Evolutionary conservation across 2,329 filamentous ascomycete species (phyloP).

Genomic region (Didymella exigua): DNA sequence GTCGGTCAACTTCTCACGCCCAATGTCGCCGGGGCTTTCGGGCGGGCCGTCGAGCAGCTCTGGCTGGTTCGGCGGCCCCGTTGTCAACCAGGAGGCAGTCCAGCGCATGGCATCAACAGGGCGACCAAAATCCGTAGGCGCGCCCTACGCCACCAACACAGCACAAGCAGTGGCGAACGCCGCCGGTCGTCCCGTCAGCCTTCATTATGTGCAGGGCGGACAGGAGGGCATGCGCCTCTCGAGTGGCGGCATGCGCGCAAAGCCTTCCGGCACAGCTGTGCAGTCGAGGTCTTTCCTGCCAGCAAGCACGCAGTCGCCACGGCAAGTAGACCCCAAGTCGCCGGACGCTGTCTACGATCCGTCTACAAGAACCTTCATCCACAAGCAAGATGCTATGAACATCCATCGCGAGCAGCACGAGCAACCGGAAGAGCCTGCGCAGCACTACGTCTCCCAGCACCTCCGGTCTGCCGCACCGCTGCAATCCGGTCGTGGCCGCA

Average conservation of each 20-base stretch:
- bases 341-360: constrained; percentile 46
- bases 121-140: constrained; percentile 37
- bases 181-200: constrained; percentile 50
- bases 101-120: constrained; percentile 36
- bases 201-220: constrained; percentile 43
- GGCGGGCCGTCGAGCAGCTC: constrained; percentile 22
- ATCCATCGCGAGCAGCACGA: constrained; percentile 40
- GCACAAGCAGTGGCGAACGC: constrained; percentile 46
- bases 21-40: constrained; percentile 51
- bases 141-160: constrained; percentile 27
- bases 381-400: constrained; percentile 46
- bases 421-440: constrained; percentile 28
- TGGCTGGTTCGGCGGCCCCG: constrained; percentile 50
- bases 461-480: constrained; percentile 19
- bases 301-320: constrained; percentile 21
- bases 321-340: constrained; percentile 45
- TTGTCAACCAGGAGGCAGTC: constrained; percentile 38
- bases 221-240: constrained; percentile 50
- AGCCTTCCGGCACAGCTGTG: constrained; percentile 58
- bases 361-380: constrained; percentile 45
- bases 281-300: constrained; percentile 26
- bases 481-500: constrained; percentile 17
- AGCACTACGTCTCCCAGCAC: constrained; percentile 31
- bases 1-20: constrained; percentile 61
- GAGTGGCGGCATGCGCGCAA: constrained; percentile 59